Evolutionary conservation across 306 rosid genomes (phyloP), one percentile per base, ranked within the genome.

Genomic region (Gleditsia sinensis): DNA sequence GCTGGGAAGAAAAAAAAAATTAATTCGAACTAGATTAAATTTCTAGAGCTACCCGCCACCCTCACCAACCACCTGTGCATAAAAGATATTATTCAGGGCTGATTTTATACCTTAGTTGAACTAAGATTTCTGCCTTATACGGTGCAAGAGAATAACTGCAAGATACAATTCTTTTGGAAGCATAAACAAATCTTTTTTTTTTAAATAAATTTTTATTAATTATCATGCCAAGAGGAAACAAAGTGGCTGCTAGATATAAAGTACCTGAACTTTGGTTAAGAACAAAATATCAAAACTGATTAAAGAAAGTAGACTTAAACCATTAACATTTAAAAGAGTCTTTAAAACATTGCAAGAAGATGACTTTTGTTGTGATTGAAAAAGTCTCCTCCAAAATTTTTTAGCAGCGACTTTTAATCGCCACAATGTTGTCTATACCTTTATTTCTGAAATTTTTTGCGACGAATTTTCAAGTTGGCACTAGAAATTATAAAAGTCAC

Each of bases 221-320:
- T 54, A 27, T 21, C 20, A 7, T 20, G 37, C 14, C 21, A 43
- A 67, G 28, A 28, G 62, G 65, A 54, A 40, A 58, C 58, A 28
- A 57, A 78, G 82, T 83, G 83, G 88, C 20, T 74, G 74, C 49
- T 77, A 72, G 78, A 78, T 50, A 67, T 24, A 46, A 77, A 75
- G 71, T 79, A 60, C 59, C 67, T 58, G 51, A 28, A 16, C 82
- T 71, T 53, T 43, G 20, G 59, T 34, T 30, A 33, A 30, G 11
- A 71, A 53, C 27, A 59, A 42, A 9, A n/a, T n/a, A n/a, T n/a
- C n/a, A n/a, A n/a, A n/a, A n/a, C n/a, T n/a, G n/a, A n/a, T n/a
- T n/a, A n/a, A n/a, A n/a, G n/a, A n/a, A n/a, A n/a, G n/a, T n/a
- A n/a, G n/a, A n/a, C n/a, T n/a, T n/a, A n/a, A n/a, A n/a, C n/a